Conservation (phyloP, 768 basidiomycete genomes). For the Russula compacta region DNA sequence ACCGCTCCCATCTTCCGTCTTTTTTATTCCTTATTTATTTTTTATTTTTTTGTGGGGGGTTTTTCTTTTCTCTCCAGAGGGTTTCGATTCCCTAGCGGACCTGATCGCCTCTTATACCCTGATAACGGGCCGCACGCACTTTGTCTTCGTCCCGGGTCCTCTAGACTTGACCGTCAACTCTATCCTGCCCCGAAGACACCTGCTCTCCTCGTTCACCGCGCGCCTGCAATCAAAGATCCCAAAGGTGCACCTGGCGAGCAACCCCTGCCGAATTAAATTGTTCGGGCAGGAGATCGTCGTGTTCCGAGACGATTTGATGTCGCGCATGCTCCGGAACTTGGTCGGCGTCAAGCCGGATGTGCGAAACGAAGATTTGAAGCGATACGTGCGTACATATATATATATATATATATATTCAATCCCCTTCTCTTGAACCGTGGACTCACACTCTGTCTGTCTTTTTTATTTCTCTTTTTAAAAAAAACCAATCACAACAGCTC, state of each 20-base stretch:
- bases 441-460: neutral
- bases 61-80: slow-evolving; percentile 49
- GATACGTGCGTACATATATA: slow-evolving; percentile 88
- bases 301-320: slow-evolving; percentile 89
- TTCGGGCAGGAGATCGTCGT: slow-evolving; percentile 94
- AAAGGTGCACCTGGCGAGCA: slow-evolving; percentile 73
- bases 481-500: slow-evolving; percentile 45
- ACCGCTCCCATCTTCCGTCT: neutral
- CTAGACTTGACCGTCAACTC: slow-evolving; percentile 78
- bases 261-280: slow-evolving; percentile 92
- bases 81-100: slow-evolving; percentile 80
- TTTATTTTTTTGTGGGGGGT: neutral
- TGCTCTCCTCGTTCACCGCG: slow-evolving; percentile 66
- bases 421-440: neutral
- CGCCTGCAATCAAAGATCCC: slow-evolving; percentile 67
- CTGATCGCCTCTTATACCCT: slow-evolving; percentile 73
- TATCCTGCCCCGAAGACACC: slow-evolving; percentile 69
- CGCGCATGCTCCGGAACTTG: slow-evolving; percentile 85
- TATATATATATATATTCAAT: no score
- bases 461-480: neutral
- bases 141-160: slow-evolving; percentile 92
- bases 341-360: slow-evolving; percentile 81
- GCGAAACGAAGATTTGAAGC: slow-evolving; percentile 71
- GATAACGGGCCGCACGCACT: slow-evolving; percentile 73
- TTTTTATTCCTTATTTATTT: neutral